Evolutionary conservation across 768 basidiomycete genomes (phyloP), one percentile per base, ranked within the genome.

Genomic region (Leccinum arenicola): DNA sequence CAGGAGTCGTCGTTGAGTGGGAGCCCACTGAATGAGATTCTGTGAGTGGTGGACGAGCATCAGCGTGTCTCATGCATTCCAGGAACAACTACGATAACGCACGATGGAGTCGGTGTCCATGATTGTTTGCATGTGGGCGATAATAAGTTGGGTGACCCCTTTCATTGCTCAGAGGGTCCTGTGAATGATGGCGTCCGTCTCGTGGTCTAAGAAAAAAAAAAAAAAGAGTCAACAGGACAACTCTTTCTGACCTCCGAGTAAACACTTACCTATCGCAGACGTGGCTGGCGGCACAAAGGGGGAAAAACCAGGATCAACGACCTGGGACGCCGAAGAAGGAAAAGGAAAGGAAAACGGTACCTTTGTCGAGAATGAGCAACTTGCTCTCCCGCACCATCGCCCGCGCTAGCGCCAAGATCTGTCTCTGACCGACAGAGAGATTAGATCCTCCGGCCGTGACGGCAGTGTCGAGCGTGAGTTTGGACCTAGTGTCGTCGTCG

Each of bases 361-460:
- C 74, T 59, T 81, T 80, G 57, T 82, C 80, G 7, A 82, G 68
- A n/a, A 82, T 73, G 40, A 80, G 67, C 25, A 82, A 59, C 59
- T 81, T 81, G 65, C 77, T 79, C 14, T 66, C 61, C 14, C 81
- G 64, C 5, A 80, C 76, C 40, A 81, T 72, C 3, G 79, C 68
- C 60, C 60, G 63, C 4, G 78, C 79, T 2, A 82, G 67, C 0
- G 80, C 79, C 8, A 82, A 64, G 36, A 82, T 73, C 61, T 83
- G 81, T n/a, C 79, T 67, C 61, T 82, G 80, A 8, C 81, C 80
- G 27, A 80, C 75, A 9, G 72, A 75, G 2, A 77, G 64, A 58
- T 77, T 76, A 9, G 58, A 48, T 2, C 73, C 74, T 15, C 70
- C 73, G 19, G 75, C 76, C 9, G 77, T 66, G 23, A 84, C 75